Evolutionary conservation across 2,329 filamentous ascomycete species (phyloP).

Genomic region (Aspergillus flavus): DNA sequence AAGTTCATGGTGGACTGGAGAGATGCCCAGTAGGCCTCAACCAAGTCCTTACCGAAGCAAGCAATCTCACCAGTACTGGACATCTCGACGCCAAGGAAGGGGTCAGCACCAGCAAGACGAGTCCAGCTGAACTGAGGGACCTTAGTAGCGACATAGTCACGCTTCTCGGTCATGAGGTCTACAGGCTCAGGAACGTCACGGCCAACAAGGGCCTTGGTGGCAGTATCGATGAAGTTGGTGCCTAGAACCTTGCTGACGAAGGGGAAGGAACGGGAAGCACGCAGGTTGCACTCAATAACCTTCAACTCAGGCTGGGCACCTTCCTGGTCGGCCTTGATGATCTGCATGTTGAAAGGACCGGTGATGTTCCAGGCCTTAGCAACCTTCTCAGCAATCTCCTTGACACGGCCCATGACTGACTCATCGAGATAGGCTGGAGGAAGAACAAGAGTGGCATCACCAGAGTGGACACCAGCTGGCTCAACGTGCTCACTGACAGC

Average conservation of each 20-base stretch:
- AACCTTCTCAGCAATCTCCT: conserved; percentile 94
- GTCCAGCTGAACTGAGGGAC: conserved; percentile 99
- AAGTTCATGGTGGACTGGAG: conserved; percentile 99
- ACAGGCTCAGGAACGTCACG: conserved; percentile 80
- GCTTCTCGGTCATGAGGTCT: conserved; percentile 86
- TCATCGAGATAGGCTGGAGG: conserved; percentile 81
- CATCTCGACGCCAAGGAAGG: conserved; percentile 98
- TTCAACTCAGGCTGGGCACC: conserved; percentile 78
- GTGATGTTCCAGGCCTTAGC: conserved; percentile 97
- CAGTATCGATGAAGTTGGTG: conserved; percentile 94
- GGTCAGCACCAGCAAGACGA: conserved; percentile 92
- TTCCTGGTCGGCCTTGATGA: conserved; percentile 86
- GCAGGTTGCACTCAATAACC: conserved; percentile 98
- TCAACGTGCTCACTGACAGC: conserved; percentile 96
- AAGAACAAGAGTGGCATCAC: conserved; percentile 91
- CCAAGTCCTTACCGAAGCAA: conserved; percentile 93
- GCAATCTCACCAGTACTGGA: conserved; percentile 95
- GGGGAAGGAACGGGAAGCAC: conserved; percentile 95
- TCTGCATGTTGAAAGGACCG: conserved; percentile 99
- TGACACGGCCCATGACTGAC: conserved; percentile 78
- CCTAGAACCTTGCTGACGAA: conserved; percentile 97
- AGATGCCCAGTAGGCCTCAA: conserved; percentile 97
- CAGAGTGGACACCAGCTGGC: conserved; percentile 96
- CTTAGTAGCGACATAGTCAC: conserved; percentile 94
- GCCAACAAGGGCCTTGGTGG: conserved; percentile 87